Base-by-base conservation (phyloP, 2,329 filamentous ascomycete species). In the Ramularia endophylla region DNA sequence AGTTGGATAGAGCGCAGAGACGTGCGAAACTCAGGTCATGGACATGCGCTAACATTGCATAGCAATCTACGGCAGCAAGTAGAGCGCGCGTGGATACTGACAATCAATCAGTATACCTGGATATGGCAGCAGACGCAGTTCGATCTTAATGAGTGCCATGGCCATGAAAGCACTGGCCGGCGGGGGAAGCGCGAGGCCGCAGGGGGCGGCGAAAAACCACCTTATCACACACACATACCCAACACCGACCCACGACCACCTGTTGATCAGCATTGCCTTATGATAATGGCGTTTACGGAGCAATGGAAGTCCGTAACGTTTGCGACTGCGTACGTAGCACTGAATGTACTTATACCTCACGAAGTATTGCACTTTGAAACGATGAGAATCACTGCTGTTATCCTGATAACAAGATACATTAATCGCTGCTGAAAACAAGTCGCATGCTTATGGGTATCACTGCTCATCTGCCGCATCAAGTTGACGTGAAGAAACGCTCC, bases 51-150 rank as follows among this genome's bases (percentile, higher is more conserved):
- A 13, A 34, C 17, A 19, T 20, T 12, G 32, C 8, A 37, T 38
- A 53, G 51, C 49, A 5, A 50, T 51, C 46, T 51, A 51, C 43
- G 46, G 46, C 35, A 50, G 46, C 42, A 46, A 44, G 41, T 43
- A 53, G 41, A 47, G 44, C 12, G n/a, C 8, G 12, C 27, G 19
- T n/a, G 31, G 27, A 17, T n/a, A n/a, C 20, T 16, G 7, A 32
- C 18, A 29, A 29, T 25, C 30, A 32, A 18, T 17, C 12, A 34
- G 27, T 42, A 29, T 29, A 37, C 15, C 22, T 16, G 41, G 41
- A 44, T 15, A 50, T 36, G 40, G 44, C 16, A 41, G 38, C 40
- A 38, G 36, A 41, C 34, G 43, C n/a, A n/a, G n/a, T n/a, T n/a
- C n/a, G n/a, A n/a, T n/a, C n/a, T n/a, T n/a, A n/a, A n/a, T n/a